phyloP scores from a whole-genome alignment of 768 basidiomycete species.

The Serendipita sp. region DNA sequence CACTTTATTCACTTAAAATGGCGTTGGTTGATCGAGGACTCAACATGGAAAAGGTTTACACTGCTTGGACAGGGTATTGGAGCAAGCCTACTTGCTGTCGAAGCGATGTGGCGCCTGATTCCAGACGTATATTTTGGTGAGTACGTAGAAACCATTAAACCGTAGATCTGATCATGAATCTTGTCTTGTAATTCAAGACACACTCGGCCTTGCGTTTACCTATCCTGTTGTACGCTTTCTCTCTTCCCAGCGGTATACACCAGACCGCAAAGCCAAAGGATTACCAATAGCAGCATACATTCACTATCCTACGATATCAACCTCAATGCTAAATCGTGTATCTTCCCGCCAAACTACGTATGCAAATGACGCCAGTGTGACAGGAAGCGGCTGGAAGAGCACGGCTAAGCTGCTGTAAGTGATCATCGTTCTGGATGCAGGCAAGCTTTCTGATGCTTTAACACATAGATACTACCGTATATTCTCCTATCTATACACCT shows the following conservation, averaged over 20 bases:
- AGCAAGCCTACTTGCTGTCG: slow-evolving; percentile 66
- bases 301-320: slow-evolving; percentile 93
- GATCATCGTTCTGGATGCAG: not conserved
- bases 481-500: slow-evolving; percentile 70
- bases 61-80: slow-evolving; percentile 83
- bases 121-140: slow-evolving; percentile 85
- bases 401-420: slow-evolving; percentile 28
- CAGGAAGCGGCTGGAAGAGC: slow-evolving; percentile 16
- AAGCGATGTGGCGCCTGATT: slow-evolving; percentile 60
- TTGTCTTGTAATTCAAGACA: slow-evolving; percentile 37
- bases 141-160: not conserved
- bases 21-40: slow-evolving; percentile 59
- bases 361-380: slow-evolving; percentile 20
- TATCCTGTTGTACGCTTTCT: slow-evolving; percentile 59
- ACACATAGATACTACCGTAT: slow-evolving; percentile 63
- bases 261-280: not conserved
- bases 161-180: slow-evolving; percentile 6
- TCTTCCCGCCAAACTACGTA: slow-evolving; percentile 20
- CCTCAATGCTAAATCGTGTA: slow-evolving; percentile 81
- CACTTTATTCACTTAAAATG: slow-evolving; percentile 69
- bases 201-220: slow-evolving; percentile 96
- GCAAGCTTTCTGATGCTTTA: not conserved
- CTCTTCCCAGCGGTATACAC: slow-evolving; percentile 16
- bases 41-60: slow-evolving; percentile 79
- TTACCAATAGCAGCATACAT: slow-evolving; percentile 78